A percentile compares a stretch with the other conserved stretches of the same genome.
phyloP scores from a whole-genome alignment of 2,329 filamentous ascomycete genomes.

The Sclerotinia nivalis region DNA sequence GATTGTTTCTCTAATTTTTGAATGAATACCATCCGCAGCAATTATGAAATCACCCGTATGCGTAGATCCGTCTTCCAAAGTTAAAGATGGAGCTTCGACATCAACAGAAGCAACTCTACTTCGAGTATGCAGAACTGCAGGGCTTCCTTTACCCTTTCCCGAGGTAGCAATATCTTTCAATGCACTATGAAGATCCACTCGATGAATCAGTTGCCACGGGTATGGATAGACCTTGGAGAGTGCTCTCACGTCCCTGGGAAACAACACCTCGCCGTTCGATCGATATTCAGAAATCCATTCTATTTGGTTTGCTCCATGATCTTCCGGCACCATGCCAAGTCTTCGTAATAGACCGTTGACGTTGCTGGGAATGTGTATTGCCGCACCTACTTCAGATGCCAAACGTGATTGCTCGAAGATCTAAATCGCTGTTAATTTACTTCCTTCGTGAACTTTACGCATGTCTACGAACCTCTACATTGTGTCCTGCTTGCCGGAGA shows the following conservation, averaged over 20 bases:
- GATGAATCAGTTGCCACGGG: slow-evolving; percentile 54
- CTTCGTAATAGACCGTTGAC: slow-evolving; percentile 55
- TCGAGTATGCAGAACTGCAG: slow-evolving; percentile 45
- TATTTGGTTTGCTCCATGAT: slow-evolving; percentile 40
- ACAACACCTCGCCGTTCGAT: slow-evolving; percentile 15
- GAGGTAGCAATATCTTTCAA: slow-evolving; percentile 50
- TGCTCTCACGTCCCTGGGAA: neutral
- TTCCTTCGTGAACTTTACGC: no score
- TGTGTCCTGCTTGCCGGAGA: slow-evolving; percentile 27
- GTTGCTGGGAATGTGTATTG: slow-evolving; percentile 64
- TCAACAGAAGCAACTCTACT: slow-evolving; percentile 50
- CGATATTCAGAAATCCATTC: slow-evolving; percentile 23
- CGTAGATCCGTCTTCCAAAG: slow-evolving; percentile 48
- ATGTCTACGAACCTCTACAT: slow-evolving; percentile 24
- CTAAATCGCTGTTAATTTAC: slow-evolving; percentile 37
- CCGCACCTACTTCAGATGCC: slow-evolving; percentile 58
- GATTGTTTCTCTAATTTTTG: neutral
- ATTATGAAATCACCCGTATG: slow-evolving; percentile 53
- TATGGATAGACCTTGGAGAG: slow-evolving; percentile 2
- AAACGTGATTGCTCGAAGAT: slow-evolving; percentile 58
- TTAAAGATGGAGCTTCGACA: slow-evolving; percentile 45
- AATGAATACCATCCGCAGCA: slow-evolving; percentile 55
- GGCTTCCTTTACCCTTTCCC: slow-evolving; percentile 42
- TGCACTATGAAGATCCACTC: slow-evolving; percentile 53
- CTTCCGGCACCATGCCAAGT: slow-evolving; percentile 47